Base-by-base conservation (phyloP, 495 filamentous ascomycete genomes). In the Podospora didyma region DNA sequence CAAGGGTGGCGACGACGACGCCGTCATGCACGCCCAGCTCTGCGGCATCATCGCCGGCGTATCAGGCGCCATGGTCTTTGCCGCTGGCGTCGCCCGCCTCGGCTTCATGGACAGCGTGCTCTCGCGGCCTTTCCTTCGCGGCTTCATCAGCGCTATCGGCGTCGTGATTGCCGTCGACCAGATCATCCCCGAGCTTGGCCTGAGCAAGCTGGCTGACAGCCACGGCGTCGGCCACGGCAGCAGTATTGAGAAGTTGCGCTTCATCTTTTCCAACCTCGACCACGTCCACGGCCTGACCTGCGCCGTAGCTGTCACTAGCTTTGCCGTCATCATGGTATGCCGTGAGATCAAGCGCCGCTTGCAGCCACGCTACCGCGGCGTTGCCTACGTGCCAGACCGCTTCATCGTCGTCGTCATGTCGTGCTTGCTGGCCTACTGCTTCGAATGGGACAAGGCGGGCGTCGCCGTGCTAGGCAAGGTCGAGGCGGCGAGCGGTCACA, bases 101-200 rank as follows among this genome's bases (percentile, higher is more conserved):
- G 94, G 94, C 0, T 99, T 97, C 61, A 67, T 99, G 57, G 94
- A 99, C 66, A 95, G 88, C 66, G 92, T 99, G 42, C 78, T 99
- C 53, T 96, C 90, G 60, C 78, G 92, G 24, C 95, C 94, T 0
- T 96, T 99, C 60, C 73, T 97, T 26, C 78, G 94, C 52, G 94
- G 94, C 2, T 99, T 99, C 71, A 97, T 99, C 71, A 92, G 87
- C 48, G 93, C 95, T 31, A 90, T 99, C 68, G 94, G 94, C 34
- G 88, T 96, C 45, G 92, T 97, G 46, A 97, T 99, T 66, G 80
- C 95, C 46, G 89, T 97, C 26, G 94, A 97, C 69, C 94, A 99
- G 71, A 74, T 96, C 47, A 88, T 97, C 39, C 90, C 92, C 2
- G 91, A 97, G 69, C 77, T 93, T 65, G 94, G 94, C 4, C 77